Conservation (phyloP, 345 rosid genomes). For the Ceriops tagal region DNA sequence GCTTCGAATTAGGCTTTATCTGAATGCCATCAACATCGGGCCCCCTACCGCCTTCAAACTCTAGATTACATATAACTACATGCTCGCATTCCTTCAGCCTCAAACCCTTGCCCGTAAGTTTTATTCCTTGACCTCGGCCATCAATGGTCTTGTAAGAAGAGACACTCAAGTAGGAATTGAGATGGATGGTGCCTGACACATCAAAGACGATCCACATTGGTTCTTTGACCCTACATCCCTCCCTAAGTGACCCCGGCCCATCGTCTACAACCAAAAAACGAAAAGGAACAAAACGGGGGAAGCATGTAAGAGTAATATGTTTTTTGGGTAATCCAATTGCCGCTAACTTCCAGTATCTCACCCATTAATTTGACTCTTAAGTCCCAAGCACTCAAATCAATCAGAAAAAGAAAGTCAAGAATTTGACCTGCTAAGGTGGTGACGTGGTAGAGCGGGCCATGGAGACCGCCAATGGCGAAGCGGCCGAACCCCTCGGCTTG, state of each 20-base stretch:
- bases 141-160: conserved; percentile 93
- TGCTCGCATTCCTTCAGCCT: conserved; percentile 84
- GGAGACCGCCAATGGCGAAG: conserved; percentile 75
- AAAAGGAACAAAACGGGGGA: not conserved
- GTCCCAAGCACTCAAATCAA: no score
- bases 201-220: conserved; percentile 90
- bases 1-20: conserved; percentile 84
- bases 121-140: conserved; percentile 85
- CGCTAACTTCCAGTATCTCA: no score
- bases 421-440: conserved; percentile 59
- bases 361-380: no score
- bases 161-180: conserved; percentile 54
- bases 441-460: conserved; percentile 61
- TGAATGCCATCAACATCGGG: conserved; percentile 90
- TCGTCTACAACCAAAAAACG: conserved; percentile 52
- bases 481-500: conserved; percentile 92
- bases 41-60: conserved; percentile 85
- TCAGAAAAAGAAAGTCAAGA: not conserved
- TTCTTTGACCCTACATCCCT: conserved; percentile 70
- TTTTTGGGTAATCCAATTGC: no score
- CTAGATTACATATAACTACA: conserved; percentile 77
- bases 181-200: conserved; percentile 71
- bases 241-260: conserved; percentile 83
- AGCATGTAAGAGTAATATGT: not conserved
- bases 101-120: conserved; percentile 84